Evolutionary conservation across 2,329 filamentous ascomycete species (phyloP), one percentile per base, ranked within the genome.

Genomic region (Botryotinia calthae): DNA sequence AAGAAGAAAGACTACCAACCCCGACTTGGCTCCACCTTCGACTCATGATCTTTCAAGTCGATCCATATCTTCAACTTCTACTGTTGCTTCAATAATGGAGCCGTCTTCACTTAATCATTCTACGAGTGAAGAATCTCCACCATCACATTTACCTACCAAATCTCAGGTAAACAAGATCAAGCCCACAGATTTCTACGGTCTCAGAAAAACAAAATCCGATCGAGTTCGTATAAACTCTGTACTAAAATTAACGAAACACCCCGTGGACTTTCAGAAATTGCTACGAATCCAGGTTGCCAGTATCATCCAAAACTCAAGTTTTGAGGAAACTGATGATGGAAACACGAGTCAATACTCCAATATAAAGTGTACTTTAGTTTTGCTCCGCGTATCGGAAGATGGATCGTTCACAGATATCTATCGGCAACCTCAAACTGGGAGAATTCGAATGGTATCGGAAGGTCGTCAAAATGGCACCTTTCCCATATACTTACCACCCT

Each of bases 281-380:
- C 70, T 80, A 62, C 75, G 74, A 12, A 73, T 80, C n/a, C 74
- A 76, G 34, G 54, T 79, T 46, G 22, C 68, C 20, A 72, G 72
- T 20, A 77, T 80, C 42, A 44, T 56, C 20, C 63, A 37, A 31
- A 73, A 73, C 22, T 66, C 72, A 25, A 54, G 37, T 46, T 31
- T 34, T 22, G 63, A 51, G 51, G 44, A 66, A 51, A 59, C 73
- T 31, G 56, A 59, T 10, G 59, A 58, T 51, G 42, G 54, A 34
- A 63, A 58, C 22, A 56, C 22, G 25, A 62, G 67, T 16, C 37
- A 73, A 44, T 72, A 76, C 6, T 74, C 77, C 20, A 72, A 70
- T 22, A 78, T 77, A 62, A 74, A 70, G 42, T 76, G 76, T 59
- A 71, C 72, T 12, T 48, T 78, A 22, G 72, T 77, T 16, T 73